phyloP scores from a whole-genome alignment of 2,329 filamentous ascomycete species.

The Xylaria sp. region DNA sequence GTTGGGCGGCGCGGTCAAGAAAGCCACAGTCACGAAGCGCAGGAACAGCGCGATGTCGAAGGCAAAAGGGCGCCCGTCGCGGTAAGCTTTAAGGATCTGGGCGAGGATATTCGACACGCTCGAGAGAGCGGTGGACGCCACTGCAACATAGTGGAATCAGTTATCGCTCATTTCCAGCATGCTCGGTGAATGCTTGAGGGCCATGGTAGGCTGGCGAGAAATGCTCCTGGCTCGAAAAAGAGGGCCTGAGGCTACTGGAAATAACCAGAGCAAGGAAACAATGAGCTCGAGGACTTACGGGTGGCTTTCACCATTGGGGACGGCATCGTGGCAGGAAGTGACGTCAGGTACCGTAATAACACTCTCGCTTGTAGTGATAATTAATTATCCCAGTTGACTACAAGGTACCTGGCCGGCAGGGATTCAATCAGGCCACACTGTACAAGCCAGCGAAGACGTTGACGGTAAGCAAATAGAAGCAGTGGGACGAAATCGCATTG shows the following conservation, averaged over 20 bases:
- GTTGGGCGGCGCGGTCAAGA: slow-evolving; percentile 67
- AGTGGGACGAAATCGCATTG: slow-evolving; percentile 31
- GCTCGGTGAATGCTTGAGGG: neutral
- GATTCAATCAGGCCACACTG: slow-evolving; percentile 36
- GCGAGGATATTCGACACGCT: slow-evolving; percentile 66
- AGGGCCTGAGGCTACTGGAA: too few relatives aligned
- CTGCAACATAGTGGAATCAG: neutral
- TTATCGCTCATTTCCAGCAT: neutral
- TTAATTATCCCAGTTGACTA: neutral
- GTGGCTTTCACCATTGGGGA: slow-evolving; percentile 65
- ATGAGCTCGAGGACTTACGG: slow-evolving; percentile 4
- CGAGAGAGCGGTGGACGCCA: slow-evolving; percentile 64
- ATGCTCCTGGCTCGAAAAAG: neutral
- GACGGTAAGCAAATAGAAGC: slow-evolving; percentile 22
- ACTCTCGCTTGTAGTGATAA: too few relatives aligned
- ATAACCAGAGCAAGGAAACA: neutral
- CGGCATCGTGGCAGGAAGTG: slow-evolving; percentile 50
- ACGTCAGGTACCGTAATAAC: slow-evolving; percentile 2
- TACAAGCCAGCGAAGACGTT: slow-evolving; percentile 22
- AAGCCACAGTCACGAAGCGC: slow-evolving; percentile 64
- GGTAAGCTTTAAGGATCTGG: slow-evolving; percentile 64
- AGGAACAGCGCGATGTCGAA: slow-evolving; percentile 62
- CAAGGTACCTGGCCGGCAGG: too few relatives aligned
- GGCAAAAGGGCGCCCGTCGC: slow-evolving; percentile 54
- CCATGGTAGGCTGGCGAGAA: too few relatives aligned